Conservation (phyloP, 352 stramenopile species). For the Pythium angustatum region DNA sequence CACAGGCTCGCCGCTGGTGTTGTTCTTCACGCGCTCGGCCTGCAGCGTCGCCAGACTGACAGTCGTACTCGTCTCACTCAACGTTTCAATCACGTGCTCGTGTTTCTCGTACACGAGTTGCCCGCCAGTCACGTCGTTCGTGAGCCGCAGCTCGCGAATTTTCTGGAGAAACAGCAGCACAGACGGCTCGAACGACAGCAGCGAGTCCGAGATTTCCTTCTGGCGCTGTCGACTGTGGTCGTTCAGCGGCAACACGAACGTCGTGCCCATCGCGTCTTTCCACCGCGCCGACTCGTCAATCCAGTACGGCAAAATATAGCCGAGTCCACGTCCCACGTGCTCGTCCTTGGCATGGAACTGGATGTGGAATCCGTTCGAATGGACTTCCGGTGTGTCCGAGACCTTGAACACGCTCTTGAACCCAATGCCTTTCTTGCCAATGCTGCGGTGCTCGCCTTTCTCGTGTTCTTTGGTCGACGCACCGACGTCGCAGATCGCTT, state of each 20-base stretch:
- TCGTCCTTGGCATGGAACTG: slow-evolving; percentile 69
- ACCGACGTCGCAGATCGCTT: slow-evolving; percentile 85
- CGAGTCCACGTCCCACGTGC: slow-evolving; percentile 47
- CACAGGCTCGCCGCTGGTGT: background rate
- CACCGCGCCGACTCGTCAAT: slow-evolving; percentile 50
- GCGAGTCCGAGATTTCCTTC: slow-evolving; percentile 59
- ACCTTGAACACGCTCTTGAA: slow-evolving; percentile 93
- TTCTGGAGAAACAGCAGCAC: slow-evolving; percentile 78
- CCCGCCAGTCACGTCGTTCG: slow-evolving; percentile 39
- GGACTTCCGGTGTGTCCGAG: slow-evolving; percentile 76
- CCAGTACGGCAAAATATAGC: slow-evolving; percentile 85
- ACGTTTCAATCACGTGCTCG: slow-evolving; percentile 7
- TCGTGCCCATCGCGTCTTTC: slow-evolving; percentile 51
- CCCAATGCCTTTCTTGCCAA: slow-evolving; percentile 90
- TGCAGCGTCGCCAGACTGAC: slow-evolving; percentile 25
- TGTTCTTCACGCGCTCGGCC: background rate
- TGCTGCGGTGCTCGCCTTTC: slow-evolving; percentile 43
- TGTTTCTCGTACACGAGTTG: slow-evolving; percentile 51
- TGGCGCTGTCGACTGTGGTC: slow-evolving; percentile 39
- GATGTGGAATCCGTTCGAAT: slow-evolving; percentile 88
- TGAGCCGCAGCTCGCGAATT: slow-evolving; percentile 63
- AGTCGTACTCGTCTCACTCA: background rate
- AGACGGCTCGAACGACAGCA: slow-evolving; percentile 73
- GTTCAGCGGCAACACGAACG: slow-evolving; percentile 79
- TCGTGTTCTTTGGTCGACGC: slow-evolving; percentile 72